Percentiles rank a stretch among this genome's conserved stretches.
These are phyloP conservation scores for Dioszegia aurantiaca DNA, from an alignment of 768 basidiomycete species.

Conservation along the genomic window DNA sequence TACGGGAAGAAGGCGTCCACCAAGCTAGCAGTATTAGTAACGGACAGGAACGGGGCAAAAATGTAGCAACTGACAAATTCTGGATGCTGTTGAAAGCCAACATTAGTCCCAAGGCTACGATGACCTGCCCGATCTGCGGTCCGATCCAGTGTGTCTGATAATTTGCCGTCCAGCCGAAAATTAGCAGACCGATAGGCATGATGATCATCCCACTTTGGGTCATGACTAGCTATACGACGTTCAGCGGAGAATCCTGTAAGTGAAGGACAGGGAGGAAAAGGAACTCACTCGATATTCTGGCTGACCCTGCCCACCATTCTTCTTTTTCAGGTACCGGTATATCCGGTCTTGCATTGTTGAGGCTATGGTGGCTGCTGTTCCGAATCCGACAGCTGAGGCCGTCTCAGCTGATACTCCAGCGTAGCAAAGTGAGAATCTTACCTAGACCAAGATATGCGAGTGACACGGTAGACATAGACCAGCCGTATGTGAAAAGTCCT, in stretches of 20 bases:
- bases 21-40: constrained; percentile 22
- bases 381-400: constrained; percentile 36
- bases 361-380: constrained; percentile 28
- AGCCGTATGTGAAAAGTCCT: constrained; percentile 36
- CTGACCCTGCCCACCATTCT: constrained; percentile 39
- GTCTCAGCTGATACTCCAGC: neutral
- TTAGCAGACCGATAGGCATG: constrained; percentile 45
- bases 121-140: constrained; percentile 31
- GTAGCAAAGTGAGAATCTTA: too few species aligned
- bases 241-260: constrained; percentile 5
- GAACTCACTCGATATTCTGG: constrained; percentile 41
- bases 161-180: constrained; percentile 28
- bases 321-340: constrained; percentile 35
- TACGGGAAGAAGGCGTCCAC: constrained; percentile 50
- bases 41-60: neutral
- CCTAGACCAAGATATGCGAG: constrained; percentile 44
- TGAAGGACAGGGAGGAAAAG: neutral
- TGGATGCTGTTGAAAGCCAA: constrained; percentile 46
- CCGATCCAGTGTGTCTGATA: constrained; percentile 43
- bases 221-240: constrained; percentile 37
- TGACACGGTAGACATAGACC: constrained; percentile 35
- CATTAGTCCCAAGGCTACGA: constrained; percentile 39
- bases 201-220: constrained; percentile 44
- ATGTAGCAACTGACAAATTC: constrained; percentile 31
- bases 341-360: constrained; percentile 42